These are phyloP conservation scores for Neoascochyta sp. DNA, from an alignment of 2,329 filamentous ascomycete species.

Conservation along the genomic window DNA sequence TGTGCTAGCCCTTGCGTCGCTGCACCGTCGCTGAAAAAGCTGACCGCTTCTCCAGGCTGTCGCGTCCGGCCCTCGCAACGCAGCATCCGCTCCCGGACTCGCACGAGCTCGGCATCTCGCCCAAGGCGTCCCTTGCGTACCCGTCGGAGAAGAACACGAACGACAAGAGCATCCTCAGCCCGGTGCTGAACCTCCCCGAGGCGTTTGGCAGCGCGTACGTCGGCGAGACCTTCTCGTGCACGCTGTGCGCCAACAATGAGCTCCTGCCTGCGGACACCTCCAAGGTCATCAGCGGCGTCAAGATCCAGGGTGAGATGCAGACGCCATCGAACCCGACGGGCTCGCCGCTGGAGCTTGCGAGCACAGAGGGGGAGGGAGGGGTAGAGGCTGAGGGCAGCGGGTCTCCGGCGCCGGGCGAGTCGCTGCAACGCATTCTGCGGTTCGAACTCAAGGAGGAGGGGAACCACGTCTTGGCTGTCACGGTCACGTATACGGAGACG, in stretches of 20 bases:
- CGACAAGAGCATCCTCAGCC: slow-evolving; percentile 55
- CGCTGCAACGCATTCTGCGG: slow-evolving; percentile 74
- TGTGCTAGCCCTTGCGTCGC: slow-evolving; percentile 48
- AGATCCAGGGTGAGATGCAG: slow-evolving; percentile 91
- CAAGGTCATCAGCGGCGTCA: slow-evolving; percentile 65
- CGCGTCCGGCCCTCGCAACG: slow-evolving; percentile 70
- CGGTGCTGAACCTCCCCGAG: slow-evolving; percentile 75
- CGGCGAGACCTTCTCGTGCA: slow-evolving; percentile 91
- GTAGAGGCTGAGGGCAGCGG: slow-evolving; percentile 17
- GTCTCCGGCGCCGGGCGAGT: slow-evolving; percentile 57
- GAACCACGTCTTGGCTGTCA: slow-evolving; percentile 88
- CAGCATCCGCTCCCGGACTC: slow-evolving; percentile 62
- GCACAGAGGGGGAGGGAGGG: slow-evolving; percentile 50
- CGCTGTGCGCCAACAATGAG: slow-evolving; percentile 94
- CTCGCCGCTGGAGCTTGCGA: slow-evolving; percentile 56
- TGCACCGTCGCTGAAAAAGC: background rate
- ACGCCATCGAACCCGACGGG: slow-evolving; percentile 68
- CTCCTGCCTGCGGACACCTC: slow-evolving; percentile 41
- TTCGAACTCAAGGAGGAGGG: slow-evolving; percentile 94
- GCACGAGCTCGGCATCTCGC: slow-evolving; percentile 50
- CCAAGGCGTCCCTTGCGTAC: slow-evolving; percentile 67
- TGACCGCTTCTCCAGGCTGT: slow-evolving; percentile 57
- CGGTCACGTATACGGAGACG: slow-evolving; percentile 89
- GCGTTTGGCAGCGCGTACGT: slow-evolving; percentile 94
- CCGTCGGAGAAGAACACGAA: slow-evolving; percentile 48